Conservation (phyloP, 331 rosid genomes). For the Spiraea crenata region DNA sequence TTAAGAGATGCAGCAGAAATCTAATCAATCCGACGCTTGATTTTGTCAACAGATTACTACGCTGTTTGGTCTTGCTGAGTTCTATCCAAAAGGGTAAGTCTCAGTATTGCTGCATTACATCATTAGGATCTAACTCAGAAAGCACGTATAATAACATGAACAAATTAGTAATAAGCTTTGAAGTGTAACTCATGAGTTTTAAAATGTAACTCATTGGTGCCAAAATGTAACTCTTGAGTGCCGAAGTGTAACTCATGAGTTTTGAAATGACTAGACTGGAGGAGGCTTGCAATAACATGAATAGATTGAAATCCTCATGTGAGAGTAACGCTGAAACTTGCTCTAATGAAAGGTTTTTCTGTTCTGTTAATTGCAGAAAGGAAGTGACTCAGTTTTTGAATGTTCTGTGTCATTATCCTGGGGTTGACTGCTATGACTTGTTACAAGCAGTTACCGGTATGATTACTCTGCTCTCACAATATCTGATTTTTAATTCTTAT, state of each 20-base stretch:
- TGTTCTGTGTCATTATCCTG: conserved; percentile 46
- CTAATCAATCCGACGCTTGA: neutral
- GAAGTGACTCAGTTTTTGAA: conserved; percentile 40
- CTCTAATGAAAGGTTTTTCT: conserved; percentile 15
- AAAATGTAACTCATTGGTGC: too few species aligned
- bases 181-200: too few species aligned
- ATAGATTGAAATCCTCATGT: too few species aligned
- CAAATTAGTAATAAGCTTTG: too few species aligned
- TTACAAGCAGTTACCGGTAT: conserved; percentile 60
- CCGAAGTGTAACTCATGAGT: too few species aligned
- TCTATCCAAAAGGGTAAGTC: conserved; percentile 65
- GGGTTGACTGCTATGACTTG: conserved; percentile 64
- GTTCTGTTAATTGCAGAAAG: conserved; percentile 29
- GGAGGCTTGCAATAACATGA: too few species aligned
- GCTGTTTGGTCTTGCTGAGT: conserved; percentile 63
- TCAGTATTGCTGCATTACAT: neutral
- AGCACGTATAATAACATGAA: too few species aligned
- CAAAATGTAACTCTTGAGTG: too few species aligned
- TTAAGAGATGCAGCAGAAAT: too few species aligned
- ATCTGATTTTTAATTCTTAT: neutral
- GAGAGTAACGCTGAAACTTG: neutral
- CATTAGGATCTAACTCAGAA: neutral
- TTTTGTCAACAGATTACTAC: conserved; percentile 44
- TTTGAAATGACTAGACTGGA: too few species aligned
- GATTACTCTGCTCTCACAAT: conserved; percentile 1